Percentiles rank a stretch among this genome's conserved stretches.
Conservation (phyloP, 805 yeast genomes). For the Candida endomychidarum region DNA sequence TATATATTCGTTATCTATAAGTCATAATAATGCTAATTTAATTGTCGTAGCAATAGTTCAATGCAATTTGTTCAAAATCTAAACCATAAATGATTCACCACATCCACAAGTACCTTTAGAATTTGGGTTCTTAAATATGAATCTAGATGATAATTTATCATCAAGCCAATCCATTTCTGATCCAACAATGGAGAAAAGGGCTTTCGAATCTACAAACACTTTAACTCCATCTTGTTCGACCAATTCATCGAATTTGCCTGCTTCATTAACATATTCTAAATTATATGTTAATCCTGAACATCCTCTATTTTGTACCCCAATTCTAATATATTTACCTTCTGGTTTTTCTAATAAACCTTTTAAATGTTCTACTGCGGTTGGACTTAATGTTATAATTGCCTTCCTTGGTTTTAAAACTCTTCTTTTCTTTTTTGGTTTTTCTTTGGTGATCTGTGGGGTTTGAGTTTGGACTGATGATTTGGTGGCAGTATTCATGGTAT, state of each 20-base stretch:
- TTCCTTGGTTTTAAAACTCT: constrained; percentile 82
- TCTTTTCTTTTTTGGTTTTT: constrained; percentile 34
- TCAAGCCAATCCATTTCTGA: constrained; percentile 99
- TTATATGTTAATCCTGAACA: constrained; percentile 94
- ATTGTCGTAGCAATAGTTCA: background rate
- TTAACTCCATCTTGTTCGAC: constrained; percentile 92
- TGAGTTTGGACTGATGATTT: constrained; percentile 9
- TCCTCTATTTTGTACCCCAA: constrained; percentile 94
- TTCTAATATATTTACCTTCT: constrained; percentile 82
- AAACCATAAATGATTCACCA: constrained; percentile 98
- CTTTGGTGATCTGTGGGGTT: constrained; percentile 1
- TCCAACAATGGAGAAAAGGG: constrained; percentile 92
- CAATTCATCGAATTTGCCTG: constrained; percentile 94
- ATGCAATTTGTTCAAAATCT: constrained; percentile 11
- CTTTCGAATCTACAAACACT: constrained; percentile 92
- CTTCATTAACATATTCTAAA: constrained; percentile 82
- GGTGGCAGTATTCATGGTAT: constrained; percentile 4
- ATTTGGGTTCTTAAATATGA: constrained; percentile 93
- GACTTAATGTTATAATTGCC: constrained; percentile 80
- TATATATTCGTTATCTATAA: constrained; percentile 11
- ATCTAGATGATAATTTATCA: constrained; percentile 83
- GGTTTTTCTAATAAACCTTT: constrained; percentile 70
- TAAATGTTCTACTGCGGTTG: constrained; percentile 74
- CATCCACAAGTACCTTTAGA: constrained; percentile 98
- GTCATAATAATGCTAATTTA: constrained; percentile 6